Evolutionary conservation across 257 asterid genomes (phyloP).

Genomic region (Capsicum baccatum): DNA sequence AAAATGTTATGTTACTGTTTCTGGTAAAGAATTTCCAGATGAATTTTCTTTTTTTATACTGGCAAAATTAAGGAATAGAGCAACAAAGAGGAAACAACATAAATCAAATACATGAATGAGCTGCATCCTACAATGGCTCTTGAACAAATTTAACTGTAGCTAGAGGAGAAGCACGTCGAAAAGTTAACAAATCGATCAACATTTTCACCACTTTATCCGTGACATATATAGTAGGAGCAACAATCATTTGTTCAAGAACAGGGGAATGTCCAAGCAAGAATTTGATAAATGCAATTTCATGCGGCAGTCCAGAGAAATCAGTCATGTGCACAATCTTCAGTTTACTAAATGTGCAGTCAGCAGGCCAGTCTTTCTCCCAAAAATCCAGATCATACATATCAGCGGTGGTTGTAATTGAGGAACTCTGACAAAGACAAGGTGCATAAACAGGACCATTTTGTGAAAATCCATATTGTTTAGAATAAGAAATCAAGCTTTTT

Average conservation of each 20-base stretch:
- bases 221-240: constrained; percentile 54
- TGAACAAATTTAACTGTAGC: constrained; percentile 66
- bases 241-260: constrained; percentile 59
- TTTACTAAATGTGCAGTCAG: constrained; percentile 41
- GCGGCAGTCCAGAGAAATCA: constrained; percentile 60
- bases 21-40: neutral
- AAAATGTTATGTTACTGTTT: neutral
- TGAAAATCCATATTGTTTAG: neutral
- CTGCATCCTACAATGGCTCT: constrained; percentile 38
- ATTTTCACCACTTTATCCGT: constrained; percentile 59
- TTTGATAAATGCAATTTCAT: constrained; percentile 73
- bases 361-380: constrained; percentile 51
- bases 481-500: constrained; percentile 10
- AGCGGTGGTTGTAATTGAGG: constrained; percentile 48
- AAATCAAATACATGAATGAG: neutral
- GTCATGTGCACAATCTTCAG: constrained; percentile 64
- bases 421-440: constrained; percentile 48
- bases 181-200: constrained; percentile 66
- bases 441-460: neutral
- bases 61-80: neutral
- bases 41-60: neutral
- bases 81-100: neutral
- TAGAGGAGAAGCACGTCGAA: constrained; percentile 76
- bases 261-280: constrained; percentile 76
- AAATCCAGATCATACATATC: constrained; percentile 47